phyloP scores from a whole-genome alignment of 2,329 filamentous ascomycete species.

The Rhynchosporium graminicola region DNA sequence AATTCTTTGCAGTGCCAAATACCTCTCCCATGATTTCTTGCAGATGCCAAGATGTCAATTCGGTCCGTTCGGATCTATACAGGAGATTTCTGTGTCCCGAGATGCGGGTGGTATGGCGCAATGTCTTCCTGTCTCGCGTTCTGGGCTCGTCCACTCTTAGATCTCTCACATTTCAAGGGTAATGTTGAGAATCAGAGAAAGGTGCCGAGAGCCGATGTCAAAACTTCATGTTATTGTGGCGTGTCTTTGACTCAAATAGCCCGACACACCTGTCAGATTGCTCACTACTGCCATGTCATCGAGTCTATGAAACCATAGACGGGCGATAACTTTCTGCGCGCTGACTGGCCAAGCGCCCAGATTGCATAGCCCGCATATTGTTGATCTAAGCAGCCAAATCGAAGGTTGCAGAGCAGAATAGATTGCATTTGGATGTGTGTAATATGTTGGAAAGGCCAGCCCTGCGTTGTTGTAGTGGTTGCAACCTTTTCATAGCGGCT shows the following conservation, averaged over 20 bases:
- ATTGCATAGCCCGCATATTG: slow-evolving; percentile 6
- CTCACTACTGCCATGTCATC: slow-evolving; percentile 7
- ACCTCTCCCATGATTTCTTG: slow-evolving; percentile 1
- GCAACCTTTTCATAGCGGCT: slow-evolving; percentile 6
- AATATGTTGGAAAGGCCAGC: slow-evolving; percentile 1
- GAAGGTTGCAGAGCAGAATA: neutral
- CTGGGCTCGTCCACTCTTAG: neutral
- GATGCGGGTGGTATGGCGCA: neutral
- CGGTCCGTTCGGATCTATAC: slow-evolving; percentile 7
- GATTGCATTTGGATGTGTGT: neutral
- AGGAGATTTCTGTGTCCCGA: neutral
- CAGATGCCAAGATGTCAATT: neutral
- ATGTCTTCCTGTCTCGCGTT: neutral
- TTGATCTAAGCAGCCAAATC: neutral
- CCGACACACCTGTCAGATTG: neutral
- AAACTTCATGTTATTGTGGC: neutral
- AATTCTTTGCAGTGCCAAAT: neutral
- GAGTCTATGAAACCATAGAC: neutral
- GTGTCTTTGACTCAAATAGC: neutral
- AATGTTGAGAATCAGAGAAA: neutral
- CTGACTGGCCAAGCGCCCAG: neutral
- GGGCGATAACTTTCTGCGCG: neutral
- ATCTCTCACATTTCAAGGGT: neutral
- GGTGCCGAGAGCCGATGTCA: too few relatives aligned
- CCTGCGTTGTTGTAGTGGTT: neutral